Evolutionary conservation across 306 rosid genomes (phyloP).

Genomic region (Quercus alba): DNA sequence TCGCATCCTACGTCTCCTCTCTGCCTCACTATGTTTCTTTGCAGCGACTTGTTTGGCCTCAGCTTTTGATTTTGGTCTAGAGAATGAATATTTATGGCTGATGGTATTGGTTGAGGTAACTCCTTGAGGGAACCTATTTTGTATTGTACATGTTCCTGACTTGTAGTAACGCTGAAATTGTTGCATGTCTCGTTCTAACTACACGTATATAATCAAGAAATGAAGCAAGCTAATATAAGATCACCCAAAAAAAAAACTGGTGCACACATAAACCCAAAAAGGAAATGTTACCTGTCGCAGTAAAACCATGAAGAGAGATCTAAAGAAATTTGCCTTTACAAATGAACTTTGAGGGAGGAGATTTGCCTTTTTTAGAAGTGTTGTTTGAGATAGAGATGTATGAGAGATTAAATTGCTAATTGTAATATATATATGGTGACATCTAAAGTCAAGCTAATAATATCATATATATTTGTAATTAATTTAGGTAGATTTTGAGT

Average conservation of each 20-base stretch:
- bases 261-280: not conserved
- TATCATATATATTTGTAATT: not conserved
- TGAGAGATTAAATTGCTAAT: not conserved
- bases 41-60: slow-evolving; percentile 49
- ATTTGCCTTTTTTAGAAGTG: not conserved
- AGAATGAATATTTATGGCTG: slow-evolving; percentile 23
- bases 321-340: not conserved
- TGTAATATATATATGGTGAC: not conserved
- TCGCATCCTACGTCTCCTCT: slow-evolving; percentile 65
- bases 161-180: slow-evolving; percentile 32
- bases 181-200: slow-evolving; percentile 40
- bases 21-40: slow-evolving; percentile 70
- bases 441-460: not conserved
- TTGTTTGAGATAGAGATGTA: not conserved
- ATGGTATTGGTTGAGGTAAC: slow-evolving; percentile 19
- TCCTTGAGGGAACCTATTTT: slow-evolving; percentile 28
- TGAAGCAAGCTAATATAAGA: not conserved
- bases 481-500: not conserved
- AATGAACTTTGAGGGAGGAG: not conserved
- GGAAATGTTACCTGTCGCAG: slow-evolving; percentile 31
- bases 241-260: not conserved
- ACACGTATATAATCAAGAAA: slow-evolving; percentile 13
- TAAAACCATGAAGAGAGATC: slow-evolving; percentile 24
- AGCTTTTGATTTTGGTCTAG: slow-evolving; percentile 43
- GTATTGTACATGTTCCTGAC: slow-evolving; percentile 19